Base-by-base conservation (phyloP, 176 grass and related monocot species). In the Thalia dealbata region DNA sequence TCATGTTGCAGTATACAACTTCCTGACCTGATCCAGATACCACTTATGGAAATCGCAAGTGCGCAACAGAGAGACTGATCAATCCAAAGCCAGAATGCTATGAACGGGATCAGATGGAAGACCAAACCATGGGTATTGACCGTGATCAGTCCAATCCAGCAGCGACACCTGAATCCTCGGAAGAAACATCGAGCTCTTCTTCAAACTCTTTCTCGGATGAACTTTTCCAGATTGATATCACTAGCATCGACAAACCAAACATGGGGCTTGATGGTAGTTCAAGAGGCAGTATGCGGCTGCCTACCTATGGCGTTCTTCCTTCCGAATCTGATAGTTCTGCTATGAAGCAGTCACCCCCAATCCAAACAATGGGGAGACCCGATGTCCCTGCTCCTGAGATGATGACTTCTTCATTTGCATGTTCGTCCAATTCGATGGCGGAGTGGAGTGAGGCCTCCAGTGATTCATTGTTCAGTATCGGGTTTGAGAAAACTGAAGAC, bases 391-490 rank as follows among this genome's bases (percentile, higher is more conserved):
- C 86, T 74, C 86, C 86, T 14, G 52, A 75, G 8, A 86, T 86
- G 86, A 88, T 92, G 22, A 58, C 86, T 70, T 83, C 89, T 6
- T 16, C 88, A 52, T 92, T 92, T 81, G 74, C 52, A n/a, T 71
- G 84, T 55, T 56, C 81, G 65, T 35, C 78, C 46, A 69, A 70
- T n/a, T 16, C 75, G 23, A 66, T 83, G 42, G 79, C 75, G 24
- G 89, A 92, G 7, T 92, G 89, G 89, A 92, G 89, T 71, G 71
- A 84, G 30, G 58, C 80, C 32, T 88, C 89, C 15, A 92, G 86
- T 74, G 86, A 92, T 46, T 92, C 89, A 41, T 74, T 92, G 26
- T 92, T 92, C 82, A 92, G 86, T 79, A 86, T 88, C 83, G 83
- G 88, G 14, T 81, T 79, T 52, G 78, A 71, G 28, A 61, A 32